phyloP scores from a whole-genome alignment of 1,284 basidiomycete genomes.

The Irpex sp. region DNA sequence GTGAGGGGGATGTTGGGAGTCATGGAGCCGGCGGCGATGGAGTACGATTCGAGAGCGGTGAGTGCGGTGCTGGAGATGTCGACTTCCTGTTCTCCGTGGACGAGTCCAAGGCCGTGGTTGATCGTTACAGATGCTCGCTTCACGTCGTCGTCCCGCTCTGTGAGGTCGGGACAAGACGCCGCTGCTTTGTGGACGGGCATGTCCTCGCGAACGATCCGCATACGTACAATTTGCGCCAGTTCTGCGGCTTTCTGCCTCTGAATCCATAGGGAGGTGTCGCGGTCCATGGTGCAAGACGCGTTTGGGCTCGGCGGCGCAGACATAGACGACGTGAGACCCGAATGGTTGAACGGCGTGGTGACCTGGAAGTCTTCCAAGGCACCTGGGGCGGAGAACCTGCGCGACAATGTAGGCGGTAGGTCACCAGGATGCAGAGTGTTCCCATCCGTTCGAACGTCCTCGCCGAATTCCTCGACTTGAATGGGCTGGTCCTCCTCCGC shows the following conservation, averaged over 20 bases:
- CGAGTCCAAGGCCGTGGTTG: slow-evolving; percentile 11
- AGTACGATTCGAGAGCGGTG: slow-evolving; percentile 9
- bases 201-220: slow-evolving; percentile 11
- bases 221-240: slow-evolving; percentile 14
- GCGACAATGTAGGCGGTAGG: background rate
- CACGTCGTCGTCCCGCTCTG: background rate
- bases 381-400: background rate
- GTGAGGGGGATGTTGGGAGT: slow-evolving; percentile 6
- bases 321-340: background rate
- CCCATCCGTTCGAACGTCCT: background rate
- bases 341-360: background rate
- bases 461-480: background rate
- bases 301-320: slow-evolving; percentile 10
- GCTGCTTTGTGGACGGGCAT: background rate
- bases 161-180: slow-evolving; percentile 4
- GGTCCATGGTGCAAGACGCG: background rate
- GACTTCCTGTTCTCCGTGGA: slow-evolving; percentile 10
- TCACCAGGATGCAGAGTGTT: background rate
- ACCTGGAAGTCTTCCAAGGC: background rate
- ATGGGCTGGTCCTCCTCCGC: background rate
- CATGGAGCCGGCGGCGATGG: slow-evolving; percentile 1
- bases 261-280: slow-evolving; percentile 8
- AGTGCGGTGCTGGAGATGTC: slow-evolving; percentile 13
- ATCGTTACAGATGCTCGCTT: background rate
- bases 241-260: slow-evolving; percentile 14